phyloP scores from a whole-genome alignment of 176 grass and related monocot species.

The Musa troglodytarum region DNA sequence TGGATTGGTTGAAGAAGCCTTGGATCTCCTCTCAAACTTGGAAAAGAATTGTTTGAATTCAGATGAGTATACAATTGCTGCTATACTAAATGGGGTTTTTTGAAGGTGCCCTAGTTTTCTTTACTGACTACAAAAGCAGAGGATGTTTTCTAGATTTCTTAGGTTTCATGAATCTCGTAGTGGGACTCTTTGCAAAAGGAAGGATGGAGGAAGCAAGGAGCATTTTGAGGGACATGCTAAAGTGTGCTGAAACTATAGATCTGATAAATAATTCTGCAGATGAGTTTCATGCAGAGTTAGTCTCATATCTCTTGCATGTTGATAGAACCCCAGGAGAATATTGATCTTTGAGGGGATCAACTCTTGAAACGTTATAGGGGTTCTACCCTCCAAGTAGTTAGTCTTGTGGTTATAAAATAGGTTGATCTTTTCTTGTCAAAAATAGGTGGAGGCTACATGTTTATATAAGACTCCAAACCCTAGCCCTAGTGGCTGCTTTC shows the following conservation, averaged over 20 bases:
- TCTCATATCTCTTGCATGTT: constrained; percentile 57
- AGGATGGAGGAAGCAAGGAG: constrained; percentile 80
- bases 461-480: too few relatives aligned
- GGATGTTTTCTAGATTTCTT: constrained; percentile 60
- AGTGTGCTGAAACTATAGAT: constrained; percentile 42
- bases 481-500: too few relatives aligned
- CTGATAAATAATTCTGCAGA: constrained; percentile 62
- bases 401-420: too few relatives aligned
- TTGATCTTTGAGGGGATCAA: too few relatives aligned
- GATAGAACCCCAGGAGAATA: too few relatives aligned
- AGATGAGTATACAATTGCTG: constrained; percentile 64
- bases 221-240: constrained; percentile 72
- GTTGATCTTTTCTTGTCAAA: too few relatives aligned
- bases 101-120: constrained; percentile 60
- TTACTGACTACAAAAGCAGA: constrained; percentile 41
- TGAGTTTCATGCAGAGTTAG: constrained; percentile 44
- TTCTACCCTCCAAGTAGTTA: too few relatives aligned
- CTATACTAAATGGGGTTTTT: constrained; percentile 61
- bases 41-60: constrained; percentile 38
- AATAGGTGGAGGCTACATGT: too few relatives aligned
- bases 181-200: constrained; percentile 74
- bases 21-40: constrained; percentile 50
- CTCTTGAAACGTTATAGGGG: too few relatives aligned
- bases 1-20: constrained; percentile 58
- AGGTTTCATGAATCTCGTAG: constrained; percentile 61